Percentiles rank a stretch among this genome's conserved stretches.
Evolutionary conservation across 148 eudicot genomes (phyloP).

Genomic region (Rhododendron griersonianum): DNA sequence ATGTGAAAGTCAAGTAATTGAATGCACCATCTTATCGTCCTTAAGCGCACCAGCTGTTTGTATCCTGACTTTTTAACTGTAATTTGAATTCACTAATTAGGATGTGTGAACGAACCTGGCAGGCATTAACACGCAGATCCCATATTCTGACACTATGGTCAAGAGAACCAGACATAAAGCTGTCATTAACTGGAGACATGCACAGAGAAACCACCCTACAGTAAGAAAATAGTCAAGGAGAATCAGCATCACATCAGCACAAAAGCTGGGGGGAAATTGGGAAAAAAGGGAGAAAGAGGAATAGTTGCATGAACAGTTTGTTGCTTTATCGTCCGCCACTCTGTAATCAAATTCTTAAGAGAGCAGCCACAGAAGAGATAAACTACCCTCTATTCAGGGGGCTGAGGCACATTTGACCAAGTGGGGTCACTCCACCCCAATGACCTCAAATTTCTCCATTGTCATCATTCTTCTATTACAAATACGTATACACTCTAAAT

Average conservation of each 20-base stretch:
- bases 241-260: background rate
- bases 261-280: background rate
- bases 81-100: background rate
- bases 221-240: constrained; percentile 1
- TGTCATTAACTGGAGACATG: constrained; percentile 95
- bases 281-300: background rate
- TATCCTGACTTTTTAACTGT: background rate
- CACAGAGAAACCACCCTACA: constrained; percentile 91
- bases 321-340: background rate
- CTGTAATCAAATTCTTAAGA: background rate
- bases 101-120: constrained; percentile 67
- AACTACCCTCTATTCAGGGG: background rate
- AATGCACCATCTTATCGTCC: background rate
- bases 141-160: constrained; percentile 96
- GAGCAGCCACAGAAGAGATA: background rate
- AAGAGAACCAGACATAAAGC: constrained; percentile 97
- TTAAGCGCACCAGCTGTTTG: background rate
- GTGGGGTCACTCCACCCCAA: background rate
- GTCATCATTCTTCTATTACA: background rate
- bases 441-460: background rate
- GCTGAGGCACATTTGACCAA: background rate
- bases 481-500: background rate
- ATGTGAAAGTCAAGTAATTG: background rate
- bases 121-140: constrained; percentile 98
- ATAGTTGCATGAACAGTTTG: background rate